Percentiles rank a stretch among this genome's conserved stretches.
phyloP scores from a whole-genome alignment of 768 basidiomycete genomes.

The Mycena crocata region DNA sequence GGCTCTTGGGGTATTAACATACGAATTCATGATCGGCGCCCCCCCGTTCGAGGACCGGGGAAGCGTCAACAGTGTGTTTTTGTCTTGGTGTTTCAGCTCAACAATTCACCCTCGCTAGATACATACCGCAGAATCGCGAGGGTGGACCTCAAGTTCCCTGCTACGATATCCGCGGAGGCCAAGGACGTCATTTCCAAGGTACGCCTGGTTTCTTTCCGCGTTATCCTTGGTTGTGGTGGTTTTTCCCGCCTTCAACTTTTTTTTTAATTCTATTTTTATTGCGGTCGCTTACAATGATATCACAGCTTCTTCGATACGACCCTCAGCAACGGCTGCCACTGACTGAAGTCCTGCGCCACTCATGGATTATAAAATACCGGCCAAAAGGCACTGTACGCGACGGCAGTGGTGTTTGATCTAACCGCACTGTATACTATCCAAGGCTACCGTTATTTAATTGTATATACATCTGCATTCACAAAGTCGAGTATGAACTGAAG shows the following conservation, averaged over 20 bases:
- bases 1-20: conserved; percentile 97
- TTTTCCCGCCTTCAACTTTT: not conserved
- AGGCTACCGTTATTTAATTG: too few relatives aligned
- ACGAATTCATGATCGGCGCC: conserved; percentile 91
- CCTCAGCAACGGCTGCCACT: conserved; percentile 83
- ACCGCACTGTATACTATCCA: too few relatives aligned
- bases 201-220: conserved; percentile 35
- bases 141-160: conserved; percentile 82
- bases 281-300: not conserved
- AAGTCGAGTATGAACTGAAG: too few relatives aligned
- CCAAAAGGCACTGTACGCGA: conserved; percentile 51
- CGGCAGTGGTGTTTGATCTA: conserved; percentile 5
- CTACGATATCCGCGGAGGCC: conserved; percentile 69
- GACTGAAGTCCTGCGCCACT: conserved; percentile 79
- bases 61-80: conserved; percentile 75
- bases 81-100: conserved; percentile 3
- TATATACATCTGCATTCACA: too few relatives aligned
- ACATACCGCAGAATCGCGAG: conserved; percentile 91
- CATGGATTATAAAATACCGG: conserved; percentile 85
- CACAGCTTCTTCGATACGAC: conserved; percentile 85
- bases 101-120: conserved; percentile 54
- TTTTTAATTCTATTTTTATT: conserved; percentile 2
- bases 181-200: conserved; percentile 75
- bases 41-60: conserved; percentile 85
- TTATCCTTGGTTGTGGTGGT: not conserved